These are phyloP conservation scores for Termitomyces sp. DNA, from an alignment of 768 basidiomycete genomes.

Conservation along the genomic window DNA sequence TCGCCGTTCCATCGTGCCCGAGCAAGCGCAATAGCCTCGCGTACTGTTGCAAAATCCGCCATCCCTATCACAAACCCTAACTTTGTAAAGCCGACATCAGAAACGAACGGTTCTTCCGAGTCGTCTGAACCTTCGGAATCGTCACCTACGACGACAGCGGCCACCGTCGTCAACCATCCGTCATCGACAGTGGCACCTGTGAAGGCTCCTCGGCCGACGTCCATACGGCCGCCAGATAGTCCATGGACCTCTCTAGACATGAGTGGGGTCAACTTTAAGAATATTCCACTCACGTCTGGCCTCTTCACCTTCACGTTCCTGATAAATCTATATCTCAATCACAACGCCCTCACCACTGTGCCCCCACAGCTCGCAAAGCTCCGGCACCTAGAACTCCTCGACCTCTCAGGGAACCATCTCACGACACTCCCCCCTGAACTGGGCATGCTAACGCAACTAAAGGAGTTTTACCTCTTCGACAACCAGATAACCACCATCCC, in stretches of 20 bases:
- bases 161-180: conserved; percentile 50
- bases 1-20: conserved; percentile 94
- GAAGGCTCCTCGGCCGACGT: conserved; percentile 61
- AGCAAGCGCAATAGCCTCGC: conserved; percentile 90
- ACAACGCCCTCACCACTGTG: conserved; percentile 77
- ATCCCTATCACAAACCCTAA: conserved; percentile 94
- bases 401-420: conserved; percentile 88
- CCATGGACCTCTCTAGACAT: conserved; percentile 93
- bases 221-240: conserved; percentile 54
- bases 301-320: conserved; percentile 90
- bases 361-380: conserved; percentile 83
- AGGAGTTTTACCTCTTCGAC: conserved; percentile 94
- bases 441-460: conserved; percentile 85
- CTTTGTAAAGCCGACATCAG: conserved; percentile 45
- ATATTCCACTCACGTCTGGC: conserved; percentile 71
- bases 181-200: conserved; percentile 76
- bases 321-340: conserved; percentile 92
- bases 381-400: conserved; percentile 83
- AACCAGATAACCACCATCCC: conserved; percentile 88
- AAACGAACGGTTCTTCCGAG: conserved; percentile 28
- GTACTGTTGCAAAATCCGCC: conserved; percentile 81
- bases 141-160: conserved; percentile 21
- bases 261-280: conserved; percentile 93
- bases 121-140: conserved; percentile 27
- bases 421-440: conserved; percentile 77